Evolutionary conservation across 176 grass and related monocot species (phyloP), one percentile per base, ranked within the genome.

Genomic region (Triticum timopheevii): DNA sequence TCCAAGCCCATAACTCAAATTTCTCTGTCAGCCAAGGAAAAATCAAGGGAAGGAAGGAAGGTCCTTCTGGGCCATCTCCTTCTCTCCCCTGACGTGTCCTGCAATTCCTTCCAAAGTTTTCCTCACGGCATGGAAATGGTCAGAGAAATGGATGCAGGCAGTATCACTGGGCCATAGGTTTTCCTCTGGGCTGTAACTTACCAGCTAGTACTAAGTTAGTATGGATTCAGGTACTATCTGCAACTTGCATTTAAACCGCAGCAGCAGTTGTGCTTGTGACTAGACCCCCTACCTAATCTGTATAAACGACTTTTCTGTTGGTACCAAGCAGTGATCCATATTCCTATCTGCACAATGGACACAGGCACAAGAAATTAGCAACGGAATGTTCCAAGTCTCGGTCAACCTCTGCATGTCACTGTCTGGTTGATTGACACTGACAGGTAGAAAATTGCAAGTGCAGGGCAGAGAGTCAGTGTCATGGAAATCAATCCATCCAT

Each of bases 391-490:
- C 20, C 25, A 50, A 89, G 40, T 35, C 31, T 31, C 0, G 5
- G 82, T 65, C 87, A 80, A 73, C 49, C n/a, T 68, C 8, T 20
- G 7, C 7, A 58, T 59, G 69, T 81, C 83, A 56, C 24, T 76
- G 22, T 85, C 61, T 19, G 19, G 31, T 54, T 65, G 56, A 27
- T 54, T 73, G 76, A 50, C 87, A n/a, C 2, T 31, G 31, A 78
- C 74, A 7, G 56, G 20, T 0, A 59, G 56, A 59, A 22, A 59
- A 1, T 59, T 59, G 2, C 56, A 59, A 45, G 77, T 25, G 73
- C 38, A 11, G 45, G n/a, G 33, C 65, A 36, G 40, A 36, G 40
- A 40, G 66, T 80, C 31, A 31, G 27, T 65, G 44, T 13, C 28
- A 28, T 13, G 39, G 25, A 28, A 73, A 47, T 22, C 13, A 39